Evolutionary conservation across 208 protist species (phyloP), one percentile per base, ranked within the genome.

Genomic region (Vickermania spadyakhi): DNA sequence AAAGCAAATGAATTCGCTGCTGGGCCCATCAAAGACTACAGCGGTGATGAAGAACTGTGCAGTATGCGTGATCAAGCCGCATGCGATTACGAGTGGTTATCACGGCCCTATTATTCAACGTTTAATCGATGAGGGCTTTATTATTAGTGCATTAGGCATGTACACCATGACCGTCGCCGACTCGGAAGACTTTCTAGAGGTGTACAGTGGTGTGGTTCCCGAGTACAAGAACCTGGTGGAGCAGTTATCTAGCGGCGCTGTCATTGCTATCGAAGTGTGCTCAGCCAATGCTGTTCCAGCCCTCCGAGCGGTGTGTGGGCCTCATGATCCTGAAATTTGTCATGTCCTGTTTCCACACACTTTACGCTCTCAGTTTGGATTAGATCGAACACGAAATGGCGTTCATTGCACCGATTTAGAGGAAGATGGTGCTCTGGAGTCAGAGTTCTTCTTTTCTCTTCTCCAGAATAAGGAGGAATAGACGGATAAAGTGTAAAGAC

Each of bases 371-470:
- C 79, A 88, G 61, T 97, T 81, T 73, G 94, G 96, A 45, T 53
- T 86, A 21, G 85, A 96, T 67, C 86, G 77, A 22, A 75, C 91
- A 23, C 67, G 81, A 27, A 98, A 97, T 61, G 88, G 79, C 2
- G 84, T 98, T 7, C 97, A 99, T 63, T 97, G 91, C 74, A 99
- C 96, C 22, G 97, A 99, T 69, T 72, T 99, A 30, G 84, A 94
- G 41, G 96, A 98, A 63, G 97, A 99, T 68, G 96, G 92, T 3
- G 75, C 86, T 21, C 72, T 98, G 0, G 97, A 98, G 65, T 94
- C 90, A 3, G 90, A 96, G 60, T 96, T 96, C 56, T 96, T 96
- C 70, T 96, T 96, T 60, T 89, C 85, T 1, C 75, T 96, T 2
- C 27, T 96, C 22, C 85, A 91, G 58, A 93, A 92, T 65, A 89